These are phyloP conservation scores for Fraxinus velutina DNA, from an alignment of 305 asterid genomes.

Conservation along the genomic window DNA sequence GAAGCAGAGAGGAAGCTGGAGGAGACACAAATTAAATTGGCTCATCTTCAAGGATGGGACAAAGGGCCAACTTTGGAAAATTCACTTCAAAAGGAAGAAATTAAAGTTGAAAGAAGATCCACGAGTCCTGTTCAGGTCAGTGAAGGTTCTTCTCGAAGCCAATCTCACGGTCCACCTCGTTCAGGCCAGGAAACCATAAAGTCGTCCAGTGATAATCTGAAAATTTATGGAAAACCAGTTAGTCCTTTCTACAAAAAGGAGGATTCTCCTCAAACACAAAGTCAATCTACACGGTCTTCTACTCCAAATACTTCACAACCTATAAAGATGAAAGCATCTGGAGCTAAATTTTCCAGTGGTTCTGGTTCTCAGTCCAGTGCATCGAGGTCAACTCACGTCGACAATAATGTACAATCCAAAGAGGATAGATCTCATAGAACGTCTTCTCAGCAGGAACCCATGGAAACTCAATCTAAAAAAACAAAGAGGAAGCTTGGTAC, in stretches of 20 bases:
- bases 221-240: slow-evolving; percentile 9
- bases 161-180: slow-evolving; percentile 13
- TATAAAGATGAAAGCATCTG: slow-evolving; percentile 27
- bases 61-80: slow-evolving; percentile 16
- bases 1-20: slow-evolving; percentile 35
- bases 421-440: slow-evolving; percentile 21
- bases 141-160: slow-evolving; percentile 23
- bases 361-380: slow-evolving; percentile 26
- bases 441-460: slow-evolving; percentile 22
- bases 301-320: slow-evolving; percentile 24
- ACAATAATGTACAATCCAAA: slow-evolving; percentile 24
- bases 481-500: slow-evolving; percentile 42
- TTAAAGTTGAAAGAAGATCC: slow-evolving; percentile 29
- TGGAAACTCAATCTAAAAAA: slow-evolving; percentile 29
- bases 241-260: slow-evolving; percentile 9
- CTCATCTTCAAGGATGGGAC: slow-evolving; percentile 26
- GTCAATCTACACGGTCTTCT: slow-evolving; percentile 26
- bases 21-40: slow-evolving; percentile 33
- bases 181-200: neutral
- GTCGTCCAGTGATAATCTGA: slow-evolving; percentile 7
- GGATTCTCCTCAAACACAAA: slow-evolving; percentile 15
- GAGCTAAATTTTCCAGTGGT: slow-evolving; percentile 18
- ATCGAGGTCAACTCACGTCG: slow-evolving; percentile 19
- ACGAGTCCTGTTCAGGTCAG: slow-evolving; percentile 23
- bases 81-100: slow-evolving; percentile 16